Base-by-base conservation (phyloP, 1,284 basidiomycete genomes). In the Cutaneotrichosporon dermatis region DNA sequence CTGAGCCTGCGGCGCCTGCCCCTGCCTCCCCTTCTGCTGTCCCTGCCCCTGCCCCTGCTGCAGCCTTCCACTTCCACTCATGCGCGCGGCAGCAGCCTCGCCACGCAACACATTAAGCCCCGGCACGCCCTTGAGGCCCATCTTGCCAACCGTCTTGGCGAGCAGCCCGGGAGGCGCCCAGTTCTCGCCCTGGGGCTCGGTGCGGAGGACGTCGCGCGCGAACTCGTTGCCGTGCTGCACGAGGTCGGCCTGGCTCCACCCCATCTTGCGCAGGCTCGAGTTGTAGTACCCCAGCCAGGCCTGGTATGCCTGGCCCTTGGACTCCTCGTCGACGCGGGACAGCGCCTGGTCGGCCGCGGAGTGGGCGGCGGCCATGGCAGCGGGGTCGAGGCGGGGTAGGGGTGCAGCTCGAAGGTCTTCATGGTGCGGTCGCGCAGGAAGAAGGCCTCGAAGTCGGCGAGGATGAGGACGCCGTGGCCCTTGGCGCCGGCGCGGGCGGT, bases 211-310 rank as follows among this genome's bases (percentile, higher is more conserved):
- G 33, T 76, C 67, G 45, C 70, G 66, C 11, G 79, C 83, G 65
- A 82, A 86, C 39, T 74, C 76, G 67, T 82, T 83, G 9, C 79
- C 82, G 11, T 68, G 50, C 2, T 57, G 56, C 11, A 86, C 83
- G n/a, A 84, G 74, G 16, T 79, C 70, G 39, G 76, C 74, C 42
- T 74, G 74, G 15, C 74, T 76, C 81, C 81, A 83, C 44, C 76
- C 68, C 54, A 84, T 62, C 40, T 71, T 65, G 63, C 78, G 80
- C 25, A 79, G 59, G 53, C 73, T 77, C 1, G 77, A 69, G 48
- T 83, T 83, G 73, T 87, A 86, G 71, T 85, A 87, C 8, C 86
- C 86, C 49, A 88, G 80, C 82, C 73, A 76, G 11, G 79, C 79
- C 60, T 77, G 73, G 69, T 87, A 88, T 0, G 84, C 82, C 66